Conservation (phyloP, 495 filamentous ascomycete species). For the Poronia punctata region DNA sequence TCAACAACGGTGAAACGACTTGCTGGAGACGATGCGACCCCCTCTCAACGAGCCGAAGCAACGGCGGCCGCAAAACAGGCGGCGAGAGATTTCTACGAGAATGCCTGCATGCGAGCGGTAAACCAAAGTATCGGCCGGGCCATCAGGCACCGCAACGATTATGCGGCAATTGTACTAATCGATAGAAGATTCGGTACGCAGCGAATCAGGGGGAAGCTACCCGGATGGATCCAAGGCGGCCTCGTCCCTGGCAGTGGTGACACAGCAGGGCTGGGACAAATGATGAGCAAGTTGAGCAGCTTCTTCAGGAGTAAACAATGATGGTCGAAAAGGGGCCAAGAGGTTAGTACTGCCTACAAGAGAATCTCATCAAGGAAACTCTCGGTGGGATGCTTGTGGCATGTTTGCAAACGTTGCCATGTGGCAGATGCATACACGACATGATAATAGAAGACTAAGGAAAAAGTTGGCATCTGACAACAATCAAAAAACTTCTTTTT, state of each 20-base stretch:
- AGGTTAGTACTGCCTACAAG: not conserved
- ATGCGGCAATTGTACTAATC: constrained; percentile 81
- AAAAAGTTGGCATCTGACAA: no score
- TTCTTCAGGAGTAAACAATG: constrained; percentile 50
- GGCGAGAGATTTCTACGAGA: constrained; percentile 82
- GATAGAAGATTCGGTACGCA: constrained; percentile 67
- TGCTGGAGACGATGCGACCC: constrained; percentile 35
- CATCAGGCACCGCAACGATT: constrained; percentile 81
- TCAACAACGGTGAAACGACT: constrained; percentile 48
- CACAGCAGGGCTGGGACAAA: constrained; percentile 39
- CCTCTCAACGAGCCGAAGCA: constrained; percentile 46
- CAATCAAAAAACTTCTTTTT: no score
- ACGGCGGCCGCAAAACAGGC: constrained; percentile 52
- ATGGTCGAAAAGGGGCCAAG: not conserved
- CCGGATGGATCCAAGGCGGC: constrained; percentile 75
- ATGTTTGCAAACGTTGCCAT: no score
- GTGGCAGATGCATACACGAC: no score
- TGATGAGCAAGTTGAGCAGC: constrained; percentile 46
- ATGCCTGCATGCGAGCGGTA: constrained; percentile 91
- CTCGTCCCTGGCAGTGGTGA: constrained; percentile 40
- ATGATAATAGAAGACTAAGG: no score
- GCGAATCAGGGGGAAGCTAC: constrained; percentile 70
- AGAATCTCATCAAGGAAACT: not conserved
- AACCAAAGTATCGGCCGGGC: constrained; percentile 94
- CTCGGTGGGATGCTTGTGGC: no score